A percentile compares a stretch with the other conserved stretches of the same genome.
Evolutionary conservation across 805 yeast genomes (phyloP).

Genomic region (Babjeviella inositovora): DNA sequence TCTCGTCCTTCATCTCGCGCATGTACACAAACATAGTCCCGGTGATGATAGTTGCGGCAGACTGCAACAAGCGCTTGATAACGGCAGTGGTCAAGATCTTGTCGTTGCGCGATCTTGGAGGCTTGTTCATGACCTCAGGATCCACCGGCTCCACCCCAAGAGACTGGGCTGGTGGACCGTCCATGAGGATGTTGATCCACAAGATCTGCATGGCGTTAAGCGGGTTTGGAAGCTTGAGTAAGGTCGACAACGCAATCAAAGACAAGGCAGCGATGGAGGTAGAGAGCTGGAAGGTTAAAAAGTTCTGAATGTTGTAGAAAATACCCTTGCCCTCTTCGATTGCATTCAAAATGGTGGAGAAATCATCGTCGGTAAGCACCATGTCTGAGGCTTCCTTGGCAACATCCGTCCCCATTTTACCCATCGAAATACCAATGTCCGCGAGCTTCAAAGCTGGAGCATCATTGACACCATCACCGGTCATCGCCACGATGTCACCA

Average conservation of each 20-base stretch:
- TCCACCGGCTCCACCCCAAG: slow-evolving; percentile 97
- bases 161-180: slow-evolving; percentile 98
- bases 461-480: slow-evolving; percentile 99
- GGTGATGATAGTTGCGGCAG: slow-evolving; percentile 49
- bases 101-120: slow-evolving; percentile 86
- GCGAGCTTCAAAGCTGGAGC: slow-evolving; percentile 97
- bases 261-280: slow-evolving; percentile 93
- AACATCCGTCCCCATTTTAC: slow-evolving; percentile 89
- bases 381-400: slow-evolving; percentile 98
- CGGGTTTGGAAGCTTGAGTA: slow-evolving; percentile 84
- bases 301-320: slow-evolving; percentile 83
- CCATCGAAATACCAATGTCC: slow-evolving; percentile 93
- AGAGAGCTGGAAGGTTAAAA: slow-evolving; percentile 87
- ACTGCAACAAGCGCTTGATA: slow-evolving; percentile 55
- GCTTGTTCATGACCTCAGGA: slow-evolving; percentile 85
- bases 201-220: slow-evolving; percentile 95
- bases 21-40: slow-evolving; percentile 86
- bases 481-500: slow-evolving; percentile 96
- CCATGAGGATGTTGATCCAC: slow-evolving; percentile 97
- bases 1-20: slow-evolving; percentile 65
- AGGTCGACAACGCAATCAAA: slow-evolving; percentile 72
- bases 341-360: slow-evolving; percentile 83
- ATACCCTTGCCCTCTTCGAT: slow-evolving; percentile 97
- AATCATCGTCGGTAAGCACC: slow-evolving; percentile 95
- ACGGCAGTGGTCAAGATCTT: slow-evolving; percentile 62